Percentiles rank a stretch among this genome's conserved stretches.
phyloP scores from a whole-genome alignment of 2,329 filamentous ascomycete genomes.

The Colletotrichum chlorophyti region DNA sequence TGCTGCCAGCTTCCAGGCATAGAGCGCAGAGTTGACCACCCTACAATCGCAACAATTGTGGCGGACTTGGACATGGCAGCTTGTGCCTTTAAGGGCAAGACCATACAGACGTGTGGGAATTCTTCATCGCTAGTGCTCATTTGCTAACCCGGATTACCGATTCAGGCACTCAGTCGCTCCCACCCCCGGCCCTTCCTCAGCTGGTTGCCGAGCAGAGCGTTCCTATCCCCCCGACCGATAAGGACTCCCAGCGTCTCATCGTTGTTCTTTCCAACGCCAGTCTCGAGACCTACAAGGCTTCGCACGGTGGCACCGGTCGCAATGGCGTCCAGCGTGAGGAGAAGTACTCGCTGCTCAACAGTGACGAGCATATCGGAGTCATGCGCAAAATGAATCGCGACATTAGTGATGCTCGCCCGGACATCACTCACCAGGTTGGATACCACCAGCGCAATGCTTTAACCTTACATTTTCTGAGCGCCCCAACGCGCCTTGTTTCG shows the following conservation, averaged over 20 bases:
- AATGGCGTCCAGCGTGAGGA: conserved; percentile 78
- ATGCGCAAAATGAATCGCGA: conserved; percentile 99
- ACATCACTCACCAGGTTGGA: conserved; percentile 97
- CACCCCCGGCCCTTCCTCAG: conserved; percentile 87
- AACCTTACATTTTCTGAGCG: conserved; percentile 29
- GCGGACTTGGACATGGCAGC: neutral
- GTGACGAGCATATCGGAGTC: conserved; percentile 97
- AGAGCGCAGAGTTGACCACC: no score
- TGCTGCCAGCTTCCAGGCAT: no score
- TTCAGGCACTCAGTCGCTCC: conserved; percentile 90
- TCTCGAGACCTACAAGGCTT: conserved; percentile 95
- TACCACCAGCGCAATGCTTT: conserved; percentile 30
- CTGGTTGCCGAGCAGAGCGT: conserved; percentile 92
- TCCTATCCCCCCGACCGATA: conserved; percentile 84
- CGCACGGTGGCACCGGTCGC: conserved; percentile 72
- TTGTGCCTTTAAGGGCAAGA: conserved; percentile 3
- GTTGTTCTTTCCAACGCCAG: conserved; percentile 97
- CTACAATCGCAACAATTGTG: neutral
- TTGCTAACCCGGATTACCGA: neutral
- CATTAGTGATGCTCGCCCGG: conserved; percentile 95
- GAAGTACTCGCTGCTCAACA: conserved; percentile 97
- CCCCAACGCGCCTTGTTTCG: conserved; percentile 34
- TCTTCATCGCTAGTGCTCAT: neutral
- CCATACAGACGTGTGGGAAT: no score
- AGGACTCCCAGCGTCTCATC: conserved; percentile 89